Base-by-base conservation (phyloP, 176 grass and related monocot species). In the Triticum timopheevii region DNA sequence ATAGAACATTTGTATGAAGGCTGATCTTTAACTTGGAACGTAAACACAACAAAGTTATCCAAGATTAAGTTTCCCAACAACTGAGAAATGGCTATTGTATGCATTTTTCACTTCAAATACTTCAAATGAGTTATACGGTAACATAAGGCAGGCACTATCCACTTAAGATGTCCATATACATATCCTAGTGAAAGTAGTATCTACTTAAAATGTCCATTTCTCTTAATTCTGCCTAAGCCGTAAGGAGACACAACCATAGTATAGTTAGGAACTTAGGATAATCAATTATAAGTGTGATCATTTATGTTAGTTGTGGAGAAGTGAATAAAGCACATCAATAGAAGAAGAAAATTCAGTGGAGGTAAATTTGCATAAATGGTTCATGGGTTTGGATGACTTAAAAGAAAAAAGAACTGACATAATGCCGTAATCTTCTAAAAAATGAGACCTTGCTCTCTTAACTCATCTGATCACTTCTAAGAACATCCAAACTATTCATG, bases 71-170 rank as follows among this genome's bases (percentile, higher is more conserved):
- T 44, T 10, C 12, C 58, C 8, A 6, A 52, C 49, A 52, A 65
- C 6, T 63, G 20, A 50, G 31, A 89, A 63, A 78, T 77, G 65
- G 36, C 12, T 65, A 30, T 54, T 2, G 8, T 42, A 39, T 84
- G 75, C 45, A 78, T 42, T 24, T 24, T 80, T 65, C 30, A 31
- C 27, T 82, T 77, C 13, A 10, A 39, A 80, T 23, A 77, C 16
- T 86, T 70, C 4, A 23, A 61, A 20, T 35, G 62, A 69, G 35
- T 69, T 90, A 59, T 77, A 68, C 15, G 49, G 35, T 69, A 82
- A 22, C 42, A 13, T 61, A 50, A 61, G 25, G 38, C 24, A 75
- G 67, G 59, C 78, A 66, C 59, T 35, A 15, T 84, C n/a, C 49
- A 42, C 28, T n/a, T 34, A 73, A 54, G 4, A 15, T 73, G 39